A percentile compares a stretch with the other conserved stretches of the same genome.
Evolutionary conservation across 352 stramenopile species (phyloP).

Genomic region (Phytophthora fragariaefolia): DNA sequence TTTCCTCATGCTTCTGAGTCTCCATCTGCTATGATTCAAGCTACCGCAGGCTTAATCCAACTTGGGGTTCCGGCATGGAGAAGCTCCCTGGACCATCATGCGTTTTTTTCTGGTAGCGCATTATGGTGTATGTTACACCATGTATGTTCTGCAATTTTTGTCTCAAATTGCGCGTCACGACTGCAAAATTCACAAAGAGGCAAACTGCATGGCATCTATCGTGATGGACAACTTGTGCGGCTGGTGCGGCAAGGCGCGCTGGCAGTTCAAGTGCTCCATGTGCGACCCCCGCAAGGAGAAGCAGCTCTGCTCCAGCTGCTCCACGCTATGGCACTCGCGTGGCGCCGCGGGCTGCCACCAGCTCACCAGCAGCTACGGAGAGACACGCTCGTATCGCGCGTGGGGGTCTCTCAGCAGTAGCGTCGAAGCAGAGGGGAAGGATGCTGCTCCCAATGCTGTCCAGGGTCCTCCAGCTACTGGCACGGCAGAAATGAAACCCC

Average conservation of each 20-base stretch:
- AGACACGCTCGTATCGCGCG: conserved; percentile 28
- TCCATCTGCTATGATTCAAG: neutral
- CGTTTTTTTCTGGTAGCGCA: conserved; percentile 1
- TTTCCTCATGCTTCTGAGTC: neutral
- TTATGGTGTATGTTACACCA: conserved; percentile 2
- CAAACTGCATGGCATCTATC: neutral
- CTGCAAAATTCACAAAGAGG: conserved; percentile 6
- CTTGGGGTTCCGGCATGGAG: too few species aligned
- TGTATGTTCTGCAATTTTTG: conserved; percentile 19
- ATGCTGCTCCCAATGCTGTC: neutral
- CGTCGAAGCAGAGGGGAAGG: neutral
- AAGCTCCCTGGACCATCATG: neutral
- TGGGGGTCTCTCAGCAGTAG: conserved; percentile 20
- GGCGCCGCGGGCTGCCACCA: conserved; percentile 42
- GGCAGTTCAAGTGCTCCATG: conserved; percentile 40
- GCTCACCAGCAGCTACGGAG: conserved; percentile 32
- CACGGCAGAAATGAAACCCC: neutral
- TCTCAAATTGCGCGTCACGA: conserved; percentile 10
- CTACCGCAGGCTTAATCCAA: too few species aligned
- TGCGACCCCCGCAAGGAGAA: conserved; percentile 48
- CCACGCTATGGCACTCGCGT: conserved; percentile 49
- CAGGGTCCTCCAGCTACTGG: neutral
- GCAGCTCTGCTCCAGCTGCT: conserved; percentile 37
- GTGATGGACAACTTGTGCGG: conserved; percentile 28
- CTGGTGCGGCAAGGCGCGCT: conserved; percentile 43